A percentile compares a stretch with the other conserved stretches of the same genome.
These are phyloP conservation scores for Aspergillus persii DNA, from an alignment of 2,329 filamentous ascomycete species.

Conservation along the genomic window DNA sequence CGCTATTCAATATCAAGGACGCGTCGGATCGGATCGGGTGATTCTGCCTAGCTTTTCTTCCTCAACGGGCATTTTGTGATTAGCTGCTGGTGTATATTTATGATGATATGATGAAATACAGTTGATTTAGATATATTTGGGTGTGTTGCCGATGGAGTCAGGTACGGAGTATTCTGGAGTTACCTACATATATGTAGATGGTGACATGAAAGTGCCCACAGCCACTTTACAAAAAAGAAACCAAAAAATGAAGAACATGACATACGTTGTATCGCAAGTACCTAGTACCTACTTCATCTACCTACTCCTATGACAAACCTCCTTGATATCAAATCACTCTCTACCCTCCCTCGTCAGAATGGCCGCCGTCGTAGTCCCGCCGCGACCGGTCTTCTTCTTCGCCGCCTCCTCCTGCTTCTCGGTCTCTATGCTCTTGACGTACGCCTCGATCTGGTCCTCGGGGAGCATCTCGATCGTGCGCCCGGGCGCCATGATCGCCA, in stretches of 20 bases:
- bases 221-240: too few relatives aligned
- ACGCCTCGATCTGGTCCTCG: slow-evolving; percentile 92
- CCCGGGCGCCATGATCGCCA: slow-evolving; percentile 93
- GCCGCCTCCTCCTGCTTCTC: slow-evolving; percentile 99
- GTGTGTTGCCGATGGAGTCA: too few relatives aligned
- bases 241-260: too few relatives aligned
- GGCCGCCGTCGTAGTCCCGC: slow-evolving; percentile 54
- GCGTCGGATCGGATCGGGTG: slow-evolving; percentile 70
- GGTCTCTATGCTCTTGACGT: slow-evolving; percentile 98
- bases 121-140: too few relatives aligned
- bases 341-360: slow-evolving; percentile 62
- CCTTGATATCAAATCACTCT: neutral
- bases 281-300: too few relatives aligned
- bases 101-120: neutral
- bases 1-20: slow-evolving; percentile 74
- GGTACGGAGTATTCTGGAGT: too few relatives aligned
- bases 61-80: too few relatives aligned
- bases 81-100: neutral
- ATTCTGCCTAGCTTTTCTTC: neutral
- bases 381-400: slow-evolving; percentile 82
- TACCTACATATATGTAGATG: too few relatives aligned
- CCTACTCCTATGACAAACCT: too few relatives aligned
- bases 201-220: too few relatives aligned
- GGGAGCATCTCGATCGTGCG: slow-evolving; percentile 90
- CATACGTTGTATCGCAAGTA: too few relatives aligned